Percentiles rank a stretch among this genome's conserved stretches.
Evolutionary conservation across 31 red algal genomes (phyloP).

Genomic region (Bonnemaisonia californica): DNA sequence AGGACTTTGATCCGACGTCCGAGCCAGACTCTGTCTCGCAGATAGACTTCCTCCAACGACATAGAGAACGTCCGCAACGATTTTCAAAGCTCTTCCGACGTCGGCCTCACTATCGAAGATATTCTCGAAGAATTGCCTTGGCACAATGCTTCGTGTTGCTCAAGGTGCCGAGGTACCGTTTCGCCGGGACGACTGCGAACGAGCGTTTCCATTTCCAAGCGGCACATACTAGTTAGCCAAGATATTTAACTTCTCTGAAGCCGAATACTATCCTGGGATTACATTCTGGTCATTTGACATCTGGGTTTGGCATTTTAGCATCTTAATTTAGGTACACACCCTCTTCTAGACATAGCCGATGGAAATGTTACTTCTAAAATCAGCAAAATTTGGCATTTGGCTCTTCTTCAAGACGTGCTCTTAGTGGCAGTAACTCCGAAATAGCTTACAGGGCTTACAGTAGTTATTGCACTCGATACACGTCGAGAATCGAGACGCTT

Average conservation of each 20-base stretch:
- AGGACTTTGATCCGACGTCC: constrained; percentile 11
- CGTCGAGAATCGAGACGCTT: background rate
- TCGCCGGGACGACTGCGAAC: constrained; percentile 9
- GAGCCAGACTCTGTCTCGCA: constrained; percentile 12
- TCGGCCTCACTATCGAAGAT: constrained; percentile 6
- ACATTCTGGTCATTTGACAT: constrained; percentile 1
- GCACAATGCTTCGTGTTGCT: too few species aligned
- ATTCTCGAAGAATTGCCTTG: constrained; percentile 20
- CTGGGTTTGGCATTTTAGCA: constrained; percentile 9
- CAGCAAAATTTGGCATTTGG: constrained; percentile 21
- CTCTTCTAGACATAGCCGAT: constrained; percentile 22
- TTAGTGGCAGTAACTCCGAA: too few species aligned
- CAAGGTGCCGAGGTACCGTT: too few species aligned
- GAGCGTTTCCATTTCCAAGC: constrained; percentile 3
- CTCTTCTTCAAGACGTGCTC: constrained; percentile 9
- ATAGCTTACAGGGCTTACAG: too few species aligned
- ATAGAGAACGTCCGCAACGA: constrained; percentile 11
- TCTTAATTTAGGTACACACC: constrained; percentile 5
- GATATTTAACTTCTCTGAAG: constrained; percentile 21
- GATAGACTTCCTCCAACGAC: constrained; percentile 9
- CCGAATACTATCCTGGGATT: constrained; percentile 24
- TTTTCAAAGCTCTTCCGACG: constrained; percentile 5
- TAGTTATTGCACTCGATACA: too few species aligned
- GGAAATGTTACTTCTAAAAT: constrained; percentile 22
- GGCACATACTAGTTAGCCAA: too few species aligned